Conservation (phyloP, 257 asterid species). For the Solanum piurae region DNA sequence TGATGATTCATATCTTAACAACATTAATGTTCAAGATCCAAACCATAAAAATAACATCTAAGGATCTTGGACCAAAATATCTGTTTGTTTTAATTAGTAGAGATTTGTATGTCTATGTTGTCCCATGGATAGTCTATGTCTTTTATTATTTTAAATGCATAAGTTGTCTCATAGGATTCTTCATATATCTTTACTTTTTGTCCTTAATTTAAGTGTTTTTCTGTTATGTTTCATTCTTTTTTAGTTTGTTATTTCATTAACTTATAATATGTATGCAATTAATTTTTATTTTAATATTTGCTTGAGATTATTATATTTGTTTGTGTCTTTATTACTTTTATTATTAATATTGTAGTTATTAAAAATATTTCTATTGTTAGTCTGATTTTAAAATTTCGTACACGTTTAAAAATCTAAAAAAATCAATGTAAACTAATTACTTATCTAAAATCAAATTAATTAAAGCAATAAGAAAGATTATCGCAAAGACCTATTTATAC, state of each 20-base stretch:
- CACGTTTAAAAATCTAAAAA: no score
- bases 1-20: neutral
- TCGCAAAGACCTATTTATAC: neutral
- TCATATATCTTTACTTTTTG: neutral
- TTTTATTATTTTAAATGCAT: neutral
- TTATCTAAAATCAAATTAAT: no score
- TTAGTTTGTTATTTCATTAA: neutral
- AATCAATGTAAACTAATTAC: no score
- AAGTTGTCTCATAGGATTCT: neutral
- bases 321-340: neutral
- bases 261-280: neutral
- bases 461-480: neutral
- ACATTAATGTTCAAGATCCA: neutral
- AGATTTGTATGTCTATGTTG: neutral
- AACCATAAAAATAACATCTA: neutral
- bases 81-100: neutral
- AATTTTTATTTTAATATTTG: neutral
- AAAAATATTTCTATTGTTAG: neutral
- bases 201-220: neutral
- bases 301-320: neutral
- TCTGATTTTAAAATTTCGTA: no score
- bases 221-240: neutral
- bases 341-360: no score
- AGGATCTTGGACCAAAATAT: neutral
- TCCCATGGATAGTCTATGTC: neutral